These are phyloP conservation scores for Leccinum griseonigrum DNA, from an alignment of 1,284 basidiomycete species.

Conservation along the genomic window DNA sequence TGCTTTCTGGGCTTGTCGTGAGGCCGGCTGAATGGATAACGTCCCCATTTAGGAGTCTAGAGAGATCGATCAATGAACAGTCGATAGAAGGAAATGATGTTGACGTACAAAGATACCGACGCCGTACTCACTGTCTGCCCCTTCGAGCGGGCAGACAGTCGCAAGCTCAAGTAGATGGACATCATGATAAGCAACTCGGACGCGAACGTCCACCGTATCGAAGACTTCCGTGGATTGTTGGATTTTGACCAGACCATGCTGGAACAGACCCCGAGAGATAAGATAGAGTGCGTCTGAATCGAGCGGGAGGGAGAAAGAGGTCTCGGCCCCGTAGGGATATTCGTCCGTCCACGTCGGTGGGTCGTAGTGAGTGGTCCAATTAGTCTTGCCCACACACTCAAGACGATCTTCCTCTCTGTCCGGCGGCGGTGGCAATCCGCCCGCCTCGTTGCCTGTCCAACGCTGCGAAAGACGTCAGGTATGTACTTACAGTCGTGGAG, in stretches of 20 bases:
- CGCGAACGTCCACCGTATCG: slow-evolving; percentile 33
- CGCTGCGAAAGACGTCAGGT: slow-evolving; percentile 7
- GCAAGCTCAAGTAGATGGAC: slow-evolving; percentile 29
- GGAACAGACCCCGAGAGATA: slow-evolving; percentile 34
- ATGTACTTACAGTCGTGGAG: not conserved
- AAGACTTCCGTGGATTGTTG: slow-evolving; percentile 26
- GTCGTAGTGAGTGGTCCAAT: slow-evolving; percentile 27
- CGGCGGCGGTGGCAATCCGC: not conserved
- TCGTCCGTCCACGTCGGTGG: slow-evolving; percentile 24
- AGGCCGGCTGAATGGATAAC: not conserved
- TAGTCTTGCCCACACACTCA: slow-evolving; percentile 18
- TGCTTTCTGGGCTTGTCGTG: slow-evolving; percentile 2
- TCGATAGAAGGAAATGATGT: not conserved
- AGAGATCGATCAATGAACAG: not conserved
- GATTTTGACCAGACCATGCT: slow-evolving; percentile 34
- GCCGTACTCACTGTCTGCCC: slow-evolving; percentile 34
- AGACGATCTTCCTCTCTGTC: slow-evolving; percentile 1
- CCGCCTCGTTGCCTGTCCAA: not conserved
- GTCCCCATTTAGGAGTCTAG: slow-evolving; percentile 7
- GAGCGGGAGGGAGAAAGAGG: slow-evolving; percentile 37
- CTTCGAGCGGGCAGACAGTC: slow-evolving; percentile 36
- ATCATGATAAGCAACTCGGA: slow-evolving; percentile 33
- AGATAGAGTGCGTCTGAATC: slow-evolving; percentile 37
- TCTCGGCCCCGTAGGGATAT: slow-evolving; percentile 27
- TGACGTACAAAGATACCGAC: slow-evolving; percentile 43